These are phyloP conservation scores for Pugionium cornutum DNA, from an alignment of 345 rosid genomes.

Conservation along the genomic window DNA sequence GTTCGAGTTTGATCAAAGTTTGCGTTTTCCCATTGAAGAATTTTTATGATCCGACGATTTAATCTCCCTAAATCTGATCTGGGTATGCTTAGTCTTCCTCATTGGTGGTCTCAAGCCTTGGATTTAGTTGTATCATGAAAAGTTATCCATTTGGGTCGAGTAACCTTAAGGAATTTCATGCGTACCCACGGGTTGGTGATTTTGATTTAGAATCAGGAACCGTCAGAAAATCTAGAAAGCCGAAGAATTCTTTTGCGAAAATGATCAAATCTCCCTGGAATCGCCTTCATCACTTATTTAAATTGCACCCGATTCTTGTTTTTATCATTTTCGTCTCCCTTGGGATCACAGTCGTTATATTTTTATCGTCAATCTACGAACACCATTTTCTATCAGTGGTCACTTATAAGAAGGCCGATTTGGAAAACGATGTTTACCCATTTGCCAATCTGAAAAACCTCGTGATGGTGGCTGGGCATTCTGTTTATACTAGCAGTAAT, in stretches of 20 bases:
- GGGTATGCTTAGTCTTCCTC: constrained; percentile 51
- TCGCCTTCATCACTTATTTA: constrained; percentile 58
- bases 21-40: background rate
- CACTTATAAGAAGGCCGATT: constrained; percentile 40
- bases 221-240: constrained; percentile 56
- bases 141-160: constrained; percentile 50
- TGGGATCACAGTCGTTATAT: constrained; percentile 58
- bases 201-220: constrained; percentile 80
- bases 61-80: constrained; percentile 32
- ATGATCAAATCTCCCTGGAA: constrained; percentile 62
- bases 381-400: constrained; percentile 40
- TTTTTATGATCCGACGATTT: constrained; percentile 35
- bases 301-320: constrained; percentile 64
- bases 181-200: constrained; percentile 68
- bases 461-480: constrained; percentile 98
- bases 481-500: constrained; percentile 74
- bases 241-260: constrained; percentile 48
- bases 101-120: constrained; percentile 29
- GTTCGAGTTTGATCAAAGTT: too few relatives aligned
- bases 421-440: constrained; percentile 53
- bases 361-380: constrained; percentile 55
- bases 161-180: constrained; percentile 53
- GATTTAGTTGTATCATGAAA: constrained; percentile 58
- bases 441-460: constrained; percentile 70
- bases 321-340: constrained; percentile 57